A percentile compares a stretch with the other conserved stretches of the same genome.
phyloP scores from a whole-genome alignment of 192 early-diverging fungal species.

The Podila minutissima region DNA sequence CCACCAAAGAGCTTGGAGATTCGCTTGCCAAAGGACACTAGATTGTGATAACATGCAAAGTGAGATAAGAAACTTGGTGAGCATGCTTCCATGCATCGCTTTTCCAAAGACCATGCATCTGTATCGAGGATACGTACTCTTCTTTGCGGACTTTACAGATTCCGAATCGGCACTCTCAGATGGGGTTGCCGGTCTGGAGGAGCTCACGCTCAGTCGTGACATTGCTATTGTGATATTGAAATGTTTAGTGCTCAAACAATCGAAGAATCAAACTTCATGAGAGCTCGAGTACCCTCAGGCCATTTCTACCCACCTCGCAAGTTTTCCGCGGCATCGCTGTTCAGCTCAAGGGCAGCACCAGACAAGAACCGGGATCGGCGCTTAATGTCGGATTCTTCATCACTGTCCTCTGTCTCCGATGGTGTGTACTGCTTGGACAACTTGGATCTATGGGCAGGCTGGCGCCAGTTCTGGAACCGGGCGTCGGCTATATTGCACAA shows the following conservation, averaged over 20 bases:
- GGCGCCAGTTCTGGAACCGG: slow-evolving; percentile 39
- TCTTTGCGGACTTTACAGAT: slow-evolving; percentile 31
- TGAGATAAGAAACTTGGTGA: not conserved
- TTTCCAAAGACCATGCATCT: not conserved
- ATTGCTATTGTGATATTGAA: slow-evolving; percentile 5
- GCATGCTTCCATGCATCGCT: not conserved
- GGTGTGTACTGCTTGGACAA: slow-evolving; percentile 48
- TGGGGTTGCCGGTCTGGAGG: slow-evolving; percentile 2
- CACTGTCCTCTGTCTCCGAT: slow-evolving; percentile 33
- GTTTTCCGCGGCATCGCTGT: slow-evolving; percentile 9
- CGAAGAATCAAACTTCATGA: not conserved
- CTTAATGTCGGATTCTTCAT: slow-evolving; percentile 13
- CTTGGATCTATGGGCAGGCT: slow-evolving; percentile 39
- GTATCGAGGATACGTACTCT: slow-evolving; percentile 13
- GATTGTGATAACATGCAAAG: not conserved
- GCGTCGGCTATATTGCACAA: not conserved
- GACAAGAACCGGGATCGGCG: slow-evolving; percentile 34
- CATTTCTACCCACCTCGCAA: not conserved
- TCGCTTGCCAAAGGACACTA: slow-evolving; percentile 45
- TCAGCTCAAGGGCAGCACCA: slow-evolving; percentile 25
- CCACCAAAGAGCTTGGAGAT: slow-evolving; percentile 36
- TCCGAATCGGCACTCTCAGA: slow-evolving; percentile 18
- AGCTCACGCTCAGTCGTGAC: slow-evolving; percentile 8
- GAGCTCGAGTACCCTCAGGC: not conserved
- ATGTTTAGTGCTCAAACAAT: not conserved